Evolutionary conservation across 805 yeast species (phyloP).

Genomic region (Wickerhamiella azymoides): DNA sequence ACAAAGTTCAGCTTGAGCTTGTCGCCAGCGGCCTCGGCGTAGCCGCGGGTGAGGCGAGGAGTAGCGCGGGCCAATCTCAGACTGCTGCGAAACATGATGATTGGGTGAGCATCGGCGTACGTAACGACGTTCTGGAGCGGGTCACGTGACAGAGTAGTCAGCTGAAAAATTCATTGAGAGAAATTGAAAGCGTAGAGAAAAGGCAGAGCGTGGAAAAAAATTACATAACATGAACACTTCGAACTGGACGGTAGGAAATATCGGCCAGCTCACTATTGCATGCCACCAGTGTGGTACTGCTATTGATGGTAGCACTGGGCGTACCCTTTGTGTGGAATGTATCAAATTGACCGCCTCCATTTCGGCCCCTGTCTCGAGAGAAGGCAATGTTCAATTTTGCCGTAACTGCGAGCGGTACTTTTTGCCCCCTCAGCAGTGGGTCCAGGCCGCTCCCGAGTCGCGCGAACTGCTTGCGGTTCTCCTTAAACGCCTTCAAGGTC

Average conservation of each 20-base stretch:
- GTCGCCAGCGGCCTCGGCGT: slow-evolving; percentile 78
- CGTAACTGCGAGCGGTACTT: slow-evolving; percentile 93
- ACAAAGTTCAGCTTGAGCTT: slow-evolving; percentile 79
- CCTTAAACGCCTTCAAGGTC: slow-evolving; percentile 74
- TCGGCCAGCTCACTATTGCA: slow-evolving; percentile 44
- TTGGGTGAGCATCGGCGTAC: slow-evolving; percentile 5
- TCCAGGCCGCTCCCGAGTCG: slow-evolving; percentile 77
- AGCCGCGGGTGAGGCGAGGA: slow-evolving; percentile 30
- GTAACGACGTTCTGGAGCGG: neutral
- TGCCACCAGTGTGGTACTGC: slow-evolving; percentile 99
- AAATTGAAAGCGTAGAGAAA: no score
- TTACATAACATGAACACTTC: slow-evolving; percentile 3
- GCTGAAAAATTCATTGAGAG: neutral
- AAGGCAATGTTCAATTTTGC: slow-evolving; percentile 73
- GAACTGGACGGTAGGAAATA: slow-evolving; percentile 8
- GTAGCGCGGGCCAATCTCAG: slow-evolving; percentile 18
- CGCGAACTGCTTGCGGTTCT: slow-evolving; percentile 86
- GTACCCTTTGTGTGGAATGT: slow-evolving; percentile 96
- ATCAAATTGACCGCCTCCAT: slow-evolving; percentile 85
- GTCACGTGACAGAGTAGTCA: neutral
- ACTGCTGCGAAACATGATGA: slow-evolving; percentile 13
- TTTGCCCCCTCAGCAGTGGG: slow-evolving; percentile 93
- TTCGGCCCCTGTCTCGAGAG: slow-evolving; percentile 88
- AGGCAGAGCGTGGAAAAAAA: neutral
- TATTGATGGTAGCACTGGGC: slow-evolving; percentile 83